Evolutionary conservation across 164 flowering plant species (phyloP).

Genomic region (Vitis labrusca): DNA sequence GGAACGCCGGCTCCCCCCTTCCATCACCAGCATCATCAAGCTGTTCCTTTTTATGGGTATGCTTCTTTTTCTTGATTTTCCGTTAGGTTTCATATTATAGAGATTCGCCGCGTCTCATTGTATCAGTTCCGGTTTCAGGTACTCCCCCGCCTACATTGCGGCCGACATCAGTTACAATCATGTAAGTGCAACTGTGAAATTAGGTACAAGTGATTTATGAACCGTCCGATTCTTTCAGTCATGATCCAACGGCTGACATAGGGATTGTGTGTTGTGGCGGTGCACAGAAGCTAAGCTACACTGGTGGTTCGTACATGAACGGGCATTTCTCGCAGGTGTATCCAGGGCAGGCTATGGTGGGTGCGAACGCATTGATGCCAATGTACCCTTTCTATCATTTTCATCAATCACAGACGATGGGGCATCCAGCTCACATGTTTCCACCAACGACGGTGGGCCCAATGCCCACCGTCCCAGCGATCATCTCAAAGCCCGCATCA

Average conservation of each 20-base stretch:
- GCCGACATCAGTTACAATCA: slow-evolving; percentile 61
- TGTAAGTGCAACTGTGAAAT: slow-evolving; percentile 30
- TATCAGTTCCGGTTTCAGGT: slow-evolving; percentile 29
- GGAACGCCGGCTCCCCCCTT: slow-evolving; percentile 40
- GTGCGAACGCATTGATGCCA: slow-evolving; percentile 67
- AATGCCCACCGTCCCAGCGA: slow-evolving; percentile 46
- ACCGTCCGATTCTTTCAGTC: too few species aligned
- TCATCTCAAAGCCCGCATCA: slow-evolving; percentile 66
- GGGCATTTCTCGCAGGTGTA: slow-evolving; percentile 67
- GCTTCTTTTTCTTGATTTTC: neutral
- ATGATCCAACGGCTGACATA: too few species aligned
- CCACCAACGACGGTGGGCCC: slow-evolving; percentile 54
- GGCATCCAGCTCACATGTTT: slow-evolving; percentile 62
- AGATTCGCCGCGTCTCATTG: neutral
- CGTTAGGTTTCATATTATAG: neutral
- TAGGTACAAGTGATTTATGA: too few species aligned
- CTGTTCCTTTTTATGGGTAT: slow-evolving; percentile 77
- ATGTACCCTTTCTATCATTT: slow-evolving; percentile 69
- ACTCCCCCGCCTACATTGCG: slow-evolving; percentile 65
- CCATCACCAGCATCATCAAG: slow-evolving; percentile 57
- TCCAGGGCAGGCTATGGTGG: slow-evolving; percentile 55
- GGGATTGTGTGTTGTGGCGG: neutral
- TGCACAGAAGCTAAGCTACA: slow-evolving; percentile 62
- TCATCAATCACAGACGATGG: slow-evolving; percentile 73
- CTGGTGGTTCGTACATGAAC: slow-evolving; percentile 68